Evolutionary conservation across 257 asterid genomes (phyloP), one percentile per base, ranked within the genome.

Genomic region (Paraleonurus japonicus): DNA sequence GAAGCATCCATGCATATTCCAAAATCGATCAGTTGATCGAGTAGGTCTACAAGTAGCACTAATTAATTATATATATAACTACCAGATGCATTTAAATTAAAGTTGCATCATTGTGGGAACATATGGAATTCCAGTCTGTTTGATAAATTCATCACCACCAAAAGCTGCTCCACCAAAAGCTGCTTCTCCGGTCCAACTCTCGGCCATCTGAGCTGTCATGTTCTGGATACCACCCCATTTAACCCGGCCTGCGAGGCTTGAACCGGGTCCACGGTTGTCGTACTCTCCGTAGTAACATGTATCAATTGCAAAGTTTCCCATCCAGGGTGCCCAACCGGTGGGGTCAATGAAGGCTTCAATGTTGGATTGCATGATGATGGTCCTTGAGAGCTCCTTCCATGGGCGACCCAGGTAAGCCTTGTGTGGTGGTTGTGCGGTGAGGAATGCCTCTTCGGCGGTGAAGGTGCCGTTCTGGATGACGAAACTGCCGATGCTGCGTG

Each of bases 341-440:
- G 92, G 90, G n/a, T 72, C 66, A 9, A 87, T 75, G 64, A 77
- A 74, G 0, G 39, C 75, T 0, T 57, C 88, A 7, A 87, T 75
- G 48, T 68, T 3, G 0, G 85, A 64, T 2, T 82, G 74, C 81
- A 86, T 81, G 74, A 88, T 73, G 24, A 85, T 82, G 13, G 95
- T 88, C 61, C 85, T 84, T 0, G 92, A 84, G 55, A 41, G 78
- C 22, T 53, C 65, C 78, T 88, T 88, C 95, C 91, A 85, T 2
- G 92, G 95, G 5, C 92, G 80, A 0, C 92, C 88, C 1, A 86
- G 89, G 77, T 70, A 88, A 0, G 77, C 84, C 45, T 71, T 20
- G 20, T 63, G 9, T 1, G 71, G 23, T 10, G 82, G 76, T 1
- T 43, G 20, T 1, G 68, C 50, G 1, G 68, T 11, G 0, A 69